phyloP scores from a whole-genome alignment of 2,329 filamentous ascomycete species.

The Periconia macrospinosa region DNA sequence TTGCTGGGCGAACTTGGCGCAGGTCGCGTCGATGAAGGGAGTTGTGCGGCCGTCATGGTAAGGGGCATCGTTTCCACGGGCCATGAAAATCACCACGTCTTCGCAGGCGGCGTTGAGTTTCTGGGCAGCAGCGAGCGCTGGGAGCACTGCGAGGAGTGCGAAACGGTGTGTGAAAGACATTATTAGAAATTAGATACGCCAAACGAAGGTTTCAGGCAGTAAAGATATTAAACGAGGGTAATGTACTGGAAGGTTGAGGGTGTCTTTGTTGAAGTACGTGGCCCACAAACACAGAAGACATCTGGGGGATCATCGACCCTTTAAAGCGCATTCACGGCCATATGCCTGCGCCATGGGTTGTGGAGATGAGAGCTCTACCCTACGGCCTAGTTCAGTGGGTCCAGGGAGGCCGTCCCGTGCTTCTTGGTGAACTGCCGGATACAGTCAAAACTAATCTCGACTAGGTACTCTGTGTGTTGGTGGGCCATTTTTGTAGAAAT shows the following conservation, averaged over 20 bases:
- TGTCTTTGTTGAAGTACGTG: neutral
- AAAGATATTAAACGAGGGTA: conserved; percentile 20
- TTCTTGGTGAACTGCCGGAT: neutral
- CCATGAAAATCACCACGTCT: conserved; percentile 25
- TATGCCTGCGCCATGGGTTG: neutral
- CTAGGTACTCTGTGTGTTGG: neutral
- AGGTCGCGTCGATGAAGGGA: conserved; percentile 22
- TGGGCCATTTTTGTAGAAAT: neutral
- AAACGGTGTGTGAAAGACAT: conserved; percentile 28
- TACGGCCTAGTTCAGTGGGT: neutral
- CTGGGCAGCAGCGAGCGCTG: conserved; percentile 34
- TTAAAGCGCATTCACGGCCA: neutral
- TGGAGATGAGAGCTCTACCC: neutral
- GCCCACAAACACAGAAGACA: neutral
- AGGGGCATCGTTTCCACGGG: conserved; percentile 25
- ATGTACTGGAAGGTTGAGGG: neutral
- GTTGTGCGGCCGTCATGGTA: conserved; percentile 25
- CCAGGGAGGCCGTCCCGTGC: neutral
- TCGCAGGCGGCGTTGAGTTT: conserved; percentile 26
- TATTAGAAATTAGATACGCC: conserved; percentile 26
- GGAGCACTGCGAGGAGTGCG: conserved; percentile 24
- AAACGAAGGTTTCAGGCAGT: conserved; percentile 11
- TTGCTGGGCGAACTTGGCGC: conserved; percentile 19
- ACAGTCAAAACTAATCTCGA: neutral
- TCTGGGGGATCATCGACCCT: neutral